phyloP scores from a whole-genome alignment of 2,329 filamentous ascomycete genomes.

The Alternaria infectoria region DNA sequence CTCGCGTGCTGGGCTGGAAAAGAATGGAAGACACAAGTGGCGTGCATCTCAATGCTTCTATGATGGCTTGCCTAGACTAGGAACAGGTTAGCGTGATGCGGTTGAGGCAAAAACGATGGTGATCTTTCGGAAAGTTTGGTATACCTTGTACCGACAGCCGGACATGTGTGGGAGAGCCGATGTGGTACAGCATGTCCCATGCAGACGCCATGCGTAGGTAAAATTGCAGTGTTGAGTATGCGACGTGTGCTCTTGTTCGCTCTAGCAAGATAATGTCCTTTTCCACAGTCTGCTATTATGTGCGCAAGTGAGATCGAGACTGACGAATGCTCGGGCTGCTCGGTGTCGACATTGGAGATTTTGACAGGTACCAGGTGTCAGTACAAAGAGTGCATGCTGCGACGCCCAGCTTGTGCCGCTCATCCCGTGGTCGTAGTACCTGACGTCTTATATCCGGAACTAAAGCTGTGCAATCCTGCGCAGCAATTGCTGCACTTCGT shows the following conservation, averaged over 20 bases:
- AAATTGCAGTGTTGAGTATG: neutral
- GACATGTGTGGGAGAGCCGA: slow-evolving; percentile 12
- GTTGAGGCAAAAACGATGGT: neutral
- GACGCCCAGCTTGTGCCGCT: neutral
- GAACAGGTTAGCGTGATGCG: slow-evolving; percentile 9
- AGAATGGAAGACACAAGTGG: slow-evolving; percentile 3
- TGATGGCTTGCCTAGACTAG: neutral
- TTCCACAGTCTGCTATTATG: neutral
- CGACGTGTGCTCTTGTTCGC: neutral
- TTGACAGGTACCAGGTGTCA: neutral
- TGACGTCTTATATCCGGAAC: neutral
- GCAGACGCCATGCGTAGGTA: neutral
- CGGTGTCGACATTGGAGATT: neutral
- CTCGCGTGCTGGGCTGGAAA: neutral
- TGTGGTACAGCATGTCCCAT: neutral
- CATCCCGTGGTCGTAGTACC: neutral
- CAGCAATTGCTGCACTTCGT: neutral
- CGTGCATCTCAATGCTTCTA: neutral
- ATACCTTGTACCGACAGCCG: slow-evolving; percentile 2
- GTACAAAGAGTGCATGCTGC: neutral
- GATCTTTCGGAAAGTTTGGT: slow-evolving; percentile 10
- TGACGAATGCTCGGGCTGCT: neutral
- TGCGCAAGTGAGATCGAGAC: neutral
- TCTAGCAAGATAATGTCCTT: neutral
- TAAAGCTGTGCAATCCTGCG: neutral